These are phyloP conservation scores for Yamadazyma laniorum DNA, from an alignment of 805 yeast species.

Conservation along the genomic window DNA sequence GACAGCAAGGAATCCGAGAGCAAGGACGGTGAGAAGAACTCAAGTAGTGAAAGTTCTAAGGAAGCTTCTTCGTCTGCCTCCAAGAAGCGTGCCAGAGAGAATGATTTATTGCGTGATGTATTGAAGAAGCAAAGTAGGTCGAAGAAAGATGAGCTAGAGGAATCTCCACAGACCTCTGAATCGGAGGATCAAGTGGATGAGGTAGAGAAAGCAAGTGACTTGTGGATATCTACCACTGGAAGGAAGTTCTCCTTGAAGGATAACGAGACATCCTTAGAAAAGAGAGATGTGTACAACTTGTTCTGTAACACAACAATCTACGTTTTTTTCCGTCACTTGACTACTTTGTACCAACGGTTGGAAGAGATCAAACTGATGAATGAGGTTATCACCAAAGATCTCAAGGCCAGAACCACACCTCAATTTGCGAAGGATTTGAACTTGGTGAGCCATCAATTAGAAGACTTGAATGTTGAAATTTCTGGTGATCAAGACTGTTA, in stretches of 20 bases:
- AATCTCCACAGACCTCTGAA: slow-evolving; percentile 28
- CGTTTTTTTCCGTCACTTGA: slow-evolving; percentile 82
- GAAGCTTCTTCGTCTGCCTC: slow-evolving; percentile 19
- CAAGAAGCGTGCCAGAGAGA: slow-evolving; percentile 53
- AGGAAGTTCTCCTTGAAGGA: slow-evolving; percentile 30
- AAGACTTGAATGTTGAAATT: slow-evolving; percentile 76
- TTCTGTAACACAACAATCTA: slow-evolving; percentile 89
- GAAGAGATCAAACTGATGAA: slow-evolving; percentile 73
- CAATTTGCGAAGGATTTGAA: slow-evolving; percentile 87
- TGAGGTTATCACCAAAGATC: slow-evolving; percentile 67
- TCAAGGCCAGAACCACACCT: slow-evolving; percentile 59
- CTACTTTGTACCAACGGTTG: slow-evolving; percentile 77
- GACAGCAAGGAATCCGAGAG: slow-evolving; percentile 4
- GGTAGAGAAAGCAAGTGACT: slow-evolving; percentile 37
- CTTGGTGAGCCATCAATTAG: slow-evolving; percentile 73
- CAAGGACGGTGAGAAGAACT: slow-evolving; percentile 19
- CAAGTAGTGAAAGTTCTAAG: slow-evolving; percentile 4
- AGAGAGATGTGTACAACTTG: slow-evolving; percentile 63
- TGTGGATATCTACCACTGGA: slow-evolving; percentile 42
- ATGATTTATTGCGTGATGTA: slow-evolving; percentile 59
- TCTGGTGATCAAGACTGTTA: slow-evolving; percentile 64
- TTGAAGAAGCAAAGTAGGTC: slow-evolving; percentile 49
- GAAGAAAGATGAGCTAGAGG: slow-evolving; percentile 35
- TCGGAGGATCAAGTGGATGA: slow-evolving; percentile 31
- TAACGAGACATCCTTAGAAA: slow-evolving; percentile 22